A percentile compares a stretch with the other conserved stretches of the same genome.
Evolutionary conservation across 163 green algal species (phyloP).

Genomic region (Chlamydomonas reinhardtii): DNA sequence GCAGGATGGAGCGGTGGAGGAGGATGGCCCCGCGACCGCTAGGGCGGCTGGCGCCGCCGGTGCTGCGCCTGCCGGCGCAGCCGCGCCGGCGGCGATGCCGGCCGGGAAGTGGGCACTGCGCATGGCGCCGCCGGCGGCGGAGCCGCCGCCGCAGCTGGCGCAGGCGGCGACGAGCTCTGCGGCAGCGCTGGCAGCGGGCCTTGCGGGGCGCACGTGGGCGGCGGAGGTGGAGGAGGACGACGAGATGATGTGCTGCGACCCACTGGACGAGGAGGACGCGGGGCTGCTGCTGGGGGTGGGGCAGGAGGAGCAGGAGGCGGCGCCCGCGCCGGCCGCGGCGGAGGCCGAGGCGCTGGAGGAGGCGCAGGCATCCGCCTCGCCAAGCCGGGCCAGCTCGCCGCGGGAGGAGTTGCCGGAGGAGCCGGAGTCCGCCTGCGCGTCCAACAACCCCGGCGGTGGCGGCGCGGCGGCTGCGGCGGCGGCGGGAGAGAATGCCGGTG

Average conservation of each 20-base stretch:
- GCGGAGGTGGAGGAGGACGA: slow-evolving; percentile 47
- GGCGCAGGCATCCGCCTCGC: not conserved
- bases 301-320: not conserved
- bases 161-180: not conserved
- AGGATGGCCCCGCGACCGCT: not conserved
- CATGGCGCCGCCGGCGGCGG: not conserved
- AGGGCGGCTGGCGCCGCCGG: not conserved
- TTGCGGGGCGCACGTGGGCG: slow-evolving; percentile 9
- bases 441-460: slow-evolving; percentile 8
- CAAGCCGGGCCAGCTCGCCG: too few relatives aligned
- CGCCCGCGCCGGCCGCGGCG: too few relatives aligned
- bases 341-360: not conserved
- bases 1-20: not conserved
- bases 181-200: not conserved
- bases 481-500: not conserved
- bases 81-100: not conserved
- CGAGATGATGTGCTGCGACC: slow-evolving; percentile 43
- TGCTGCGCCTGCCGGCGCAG: too few relatives aligned
- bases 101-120: slow-evolving; percentile 32
- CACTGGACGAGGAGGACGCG: not conserved
- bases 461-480: not conserved
- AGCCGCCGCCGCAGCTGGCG: not conserved
- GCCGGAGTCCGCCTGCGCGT: slow-evolving; percentile 20
- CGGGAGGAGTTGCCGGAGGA: not conserved
- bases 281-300: not conserved